phyloP scores from a whole-genome alignment of 192 early-diverging fungal species.

The Linnemannia exigua region DNA sequence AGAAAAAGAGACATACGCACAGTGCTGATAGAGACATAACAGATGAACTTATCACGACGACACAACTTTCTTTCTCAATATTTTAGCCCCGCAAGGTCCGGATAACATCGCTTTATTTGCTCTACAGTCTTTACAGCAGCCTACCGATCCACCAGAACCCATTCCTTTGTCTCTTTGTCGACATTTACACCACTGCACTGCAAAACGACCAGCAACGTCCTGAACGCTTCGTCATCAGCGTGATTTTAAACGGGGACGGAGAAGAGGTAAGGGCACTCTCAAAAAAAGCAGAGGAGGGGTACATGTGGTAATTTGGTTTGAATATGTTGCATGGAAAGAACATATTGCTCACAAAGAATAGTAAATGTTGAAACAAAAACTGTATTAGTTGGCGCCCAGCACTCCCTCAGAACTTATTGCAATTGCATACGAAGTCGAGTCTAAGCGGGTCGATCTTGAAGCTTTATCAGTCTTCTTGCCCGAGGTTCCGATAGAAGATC shows the following conservation, averaged over 20 bases:
- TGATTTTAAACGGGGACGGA: constrained; percentile 48
- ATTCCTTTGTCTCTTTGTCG: constrained; percentile 47
- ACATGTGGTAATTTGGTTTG: background rate
- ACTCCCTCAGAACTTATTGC: constrained; percentile 42
- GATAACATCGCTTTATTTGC: constrained; percentile 40
- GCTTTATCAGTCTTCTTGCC: constrained; percentile 19
- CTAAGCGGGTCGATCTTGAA: constrained; percentile 28
- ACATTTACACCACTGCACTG: constrained; percentile 35
- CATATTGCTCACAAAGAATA: background rate
- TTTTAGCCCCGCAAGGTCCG: constrained; percentile 39
- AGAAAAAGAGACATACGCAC: background rate
- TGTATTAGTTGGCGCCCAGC: constrained; percentile 42
- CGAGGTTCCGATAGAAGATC: constrained; percentile 38
- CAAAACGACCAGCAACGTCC: constrained; percentile 34
- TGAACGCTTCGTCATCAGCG: constrained; percentile 47
- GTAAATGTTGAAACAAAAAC: background rate
- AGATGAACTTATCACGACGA: background rate
- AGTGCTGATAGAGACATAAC: background rate
- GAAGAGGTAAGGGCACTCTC: constrained; percentile 30
- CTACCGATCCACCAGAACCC: constrained; percentile 51
- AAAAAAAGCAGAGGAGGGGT: background rate
- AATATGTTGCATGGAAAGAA: background rate
- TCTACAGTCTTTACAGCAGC: constrained; percentile 51
- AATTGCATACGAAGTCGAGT: constrained; percentile 39
- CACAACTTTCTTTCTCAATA: background rate